Evolutionary conservation across 306 rosid genomes (phyloP).

Genomic region (Sophora flavescens): DNA sequence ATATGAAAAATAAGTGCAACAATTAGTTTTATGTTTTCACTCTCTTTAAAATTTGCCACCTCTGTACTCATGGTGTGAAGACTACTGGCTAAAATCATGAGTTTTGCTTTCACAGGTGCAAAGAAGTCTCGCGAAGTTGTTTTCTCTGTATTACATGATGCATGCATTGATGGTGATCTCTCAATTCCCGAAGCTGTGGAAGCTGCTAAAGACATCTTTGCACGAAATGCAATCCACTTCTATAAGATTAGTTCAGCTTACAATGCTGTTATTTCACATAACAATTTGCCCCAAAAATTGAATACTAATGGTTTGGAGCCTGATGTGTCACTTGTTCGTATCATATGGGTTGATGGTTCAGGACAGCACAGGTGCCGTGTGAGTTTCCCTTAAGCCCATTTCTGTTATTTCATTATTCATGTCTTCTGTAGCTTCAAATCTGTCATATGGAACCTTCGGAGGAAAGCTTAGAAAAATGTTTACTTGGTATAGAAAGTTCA

Average conservation of each 20-base stretch:
- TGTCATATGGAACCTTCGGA: constrained; percentile 13
- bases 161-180: constrained; percentile 85
- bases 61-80: neutral
- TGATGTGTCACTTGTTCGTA: constrained; percentile 71
- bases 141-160: constrained; percentile 73
- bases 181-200: constrained; percentile 78
- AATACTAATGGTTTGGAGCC: constrained; percentile 46
- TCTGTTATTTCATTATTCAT: constrained; percentile 28
- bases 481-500: constrained; percentile 25
- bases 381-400: constrained; percentile 46
- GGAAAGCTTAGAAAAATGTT: constrained; percentile 23
- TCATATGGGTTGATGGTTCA: constrained; percentile 84
- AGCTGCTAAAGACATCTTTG: constrained; percentile 79
- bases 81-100: constrained; percentile 21
- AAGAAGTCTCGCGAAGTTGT: constrained; percentile 81
- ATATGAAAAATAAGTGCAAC: constrained; percentile 21
- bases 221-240: constrained; percentile 71
- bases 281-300: constrained; percentile 47
- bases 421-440: constrained; percentile 17
- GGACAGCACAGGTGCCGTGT: constrained; percentile 97
- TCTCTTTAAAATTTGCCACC: neutral
- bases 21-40: neutral
- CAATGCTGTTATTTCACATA: constrained; percentile 39
- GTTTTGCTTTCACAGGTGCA: constrained; percentile 69
- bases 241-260: constrained; percentile 61